Conservation (phyloP, 2,329 filamentous ascomycete species). For the Ceratocystis alfenasii region DNA sequence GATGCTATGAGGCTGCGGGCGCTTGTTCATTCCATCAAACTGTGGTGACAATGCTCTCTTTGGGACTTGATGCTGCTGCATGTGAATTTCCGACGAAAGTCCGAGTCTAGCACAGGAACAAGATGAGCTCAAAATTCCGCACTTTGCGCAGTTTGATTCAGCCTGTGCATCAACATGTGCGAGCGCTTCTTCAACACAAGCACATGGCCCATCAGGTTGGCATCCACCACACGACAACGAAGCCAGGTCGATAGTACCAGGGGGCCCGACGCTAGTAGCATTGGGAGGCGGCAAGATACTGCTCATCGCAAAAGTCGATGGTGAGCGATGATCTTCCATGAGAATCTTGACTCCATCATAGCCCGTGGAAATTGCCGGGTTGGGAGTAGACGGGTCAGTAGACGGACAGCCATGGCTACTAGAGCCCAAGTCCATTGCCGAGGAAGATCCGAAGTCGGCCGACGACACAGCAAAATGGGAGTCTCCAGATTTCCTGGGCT, state of each 20-base stretch:
- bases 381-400: conserved; percentile 7
- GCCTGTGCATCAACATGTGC: conserved; percentile 41
- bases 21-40: conserved; percentile 28
- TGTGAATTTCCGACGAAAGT: conserved; percentile 31
- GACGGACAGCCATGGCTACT: conserved; percentile 7
- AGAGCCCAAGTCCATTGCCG: neutral
- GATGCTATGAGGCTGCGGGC: conserved; percentile 32
- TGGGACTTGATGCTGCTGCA: conserved; percentile 25
- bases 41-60: conserved; percentile 41
- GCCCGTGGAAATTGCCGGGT: conserved; percentile 19
- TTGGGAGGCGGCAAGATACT: conserved; percentile 47
- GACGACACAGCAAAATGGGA: conserved; percentile 17
- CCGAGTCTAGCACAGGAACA: conserved; percentile 56
- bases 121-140: conserved; percentile 43
- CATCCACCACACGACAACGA: conserved; percentile 46
- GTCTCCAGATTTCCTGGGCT: conserved; percentile 16
- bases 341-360: conserved; percentile 19
- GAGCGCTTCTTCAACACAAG: conserved; percentile 48
- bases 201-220: conserved; percentile 41
- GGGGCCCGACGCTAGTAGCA: conserved; percentile 25
- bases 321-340: conserved; percentile 19
- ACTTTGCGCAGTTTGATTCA: conserved; percentile 51
- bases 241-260: conserved; percentile 25
- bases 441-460: conserved; percentile 5
- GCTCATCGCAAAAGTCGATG: conserved; percentile 35